phyloP scores from a whole-genome alignment of 176 grass and related monocot genomes.

The Avena insularis region DNA sequence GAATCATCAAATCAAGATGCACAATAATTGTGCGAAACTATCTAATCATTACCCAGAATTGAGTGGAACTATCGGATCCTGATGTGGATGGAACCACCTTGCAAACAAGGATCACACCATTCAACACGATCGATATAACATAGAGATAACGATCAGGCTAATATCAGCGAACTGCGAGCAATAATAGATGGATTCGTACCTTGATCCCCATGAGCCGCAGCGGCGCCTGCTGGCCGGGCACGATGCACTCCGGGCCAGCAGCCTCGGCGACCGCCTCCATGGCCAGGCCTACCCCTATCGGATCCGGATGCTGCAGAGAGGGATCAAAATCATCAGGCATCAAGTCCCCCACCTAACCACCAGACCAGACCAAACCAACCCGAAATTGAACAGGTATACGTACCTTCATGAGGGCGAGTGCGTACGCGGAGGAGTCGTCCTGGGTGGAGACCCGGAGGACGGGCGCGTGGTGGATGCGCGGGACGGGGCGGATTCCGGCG shows the following conservation, averaged over 20 bases:
- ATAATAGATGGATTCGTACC: constrained; percentile 46
- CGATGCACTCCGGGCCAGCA: constrained; percentile 92
- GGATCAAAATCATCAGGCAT: constrained; percentile 34
- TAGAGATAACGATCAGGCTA: background rate
- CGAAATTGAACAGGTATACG: background rate
- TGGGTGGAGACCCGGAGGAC: constrained; percentile 63
- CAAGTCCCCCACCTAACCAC: constrained; percentile 19
- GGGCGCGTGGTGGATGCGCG: constrained; percentile 80
- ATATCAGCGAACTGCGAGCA: background rate
- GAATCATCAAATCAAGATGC: background rate
- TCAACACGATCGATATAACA: background rate
- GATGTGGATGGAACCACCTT: background rate
- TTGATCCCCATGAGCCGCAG: constrained; percentile 91
- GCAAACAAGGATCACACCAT: background rate
- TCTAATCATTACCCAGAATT: background rate
- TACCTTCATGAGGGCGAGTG: constrained; percentile 96
- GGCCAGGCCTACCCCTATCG: constrained; percentile 84
- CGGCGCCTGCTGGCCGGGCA: constrained; percentile 81
- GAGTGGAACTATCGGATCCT: background rate
- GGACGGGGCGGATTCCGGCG: constrained; percentile 63
- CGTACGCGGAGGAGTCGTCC: constrained; percentile 68
- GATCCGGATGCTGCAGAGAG: constrained; percentile 79
- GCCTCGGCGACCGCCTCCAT: constrained; percentile 90
- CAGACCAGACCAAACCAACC: background rate
- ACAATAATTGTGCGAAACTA: background rate